phyloP scores from a whole-genome alignment of 2,329 filamentous ascomycete species.

The Coniochaeta hoffmannii region DNA sequence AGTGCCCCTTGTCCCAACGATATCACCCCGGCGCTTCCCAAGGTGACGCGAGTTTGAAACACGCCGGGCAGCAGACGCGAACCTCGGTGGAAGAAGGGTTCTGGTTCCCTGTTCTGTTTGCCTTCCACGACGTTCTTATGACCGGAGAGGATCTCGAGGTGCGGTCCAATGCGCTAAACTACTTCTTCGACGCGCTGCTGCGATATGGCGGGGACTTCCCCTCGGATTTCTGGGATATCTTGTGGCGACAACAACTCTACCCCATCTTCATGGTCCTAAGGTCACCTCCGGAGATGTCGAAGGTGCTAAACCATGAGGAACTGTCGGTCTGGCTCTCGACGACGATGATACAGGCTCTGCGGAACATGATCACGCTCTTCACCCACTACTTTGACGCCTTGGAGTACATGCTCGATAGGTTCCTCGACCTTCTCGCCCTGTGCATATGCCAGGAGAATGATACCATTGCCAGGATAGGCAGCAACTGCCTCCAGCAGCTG shows the following conservation, averaged over 20 bases:
- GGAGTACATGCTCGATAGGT: constrained; percentile 97
- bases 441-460: constrained; percentile 99
- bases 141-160: constrained; percentile 98
- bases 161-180: constrained; percentile 81
- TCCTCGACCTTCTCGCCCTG: constrained; percentile 84
- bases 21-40: constrained; percentile 22
- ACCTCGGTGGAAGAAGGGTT: constrained; percentile 95
- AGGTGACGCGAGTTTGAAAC: constrained; percentile 32
- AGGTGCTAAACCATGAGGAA: constrained; percentile 92
- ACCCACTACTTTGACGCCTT: constrained; percentile 96
- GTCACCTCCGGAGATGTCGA: constrained; percentile 92
- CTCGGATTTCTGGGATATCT: constrained; percentile 92
- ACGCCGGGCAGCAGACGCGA: constrained; percentile 52
- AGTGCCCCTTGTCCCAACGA: constrained; percentile 79
- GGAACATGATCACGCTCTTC: constrained; percentile 98
- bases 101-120: constrained; percentile 97
- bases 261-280: constrained; percentile 98
- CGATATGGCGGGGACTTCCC: constrained; percentile 88
- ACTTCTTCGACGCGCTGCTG: constrained; percentile 91
- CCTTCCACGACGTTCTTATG: constrained; percentile 98
- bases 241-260: constrained; percentile 94
- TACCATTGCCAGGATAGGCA: constrained; percentile 94
- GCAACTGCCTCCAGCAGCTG: constrained; percentile 93
- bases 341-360: constrained; percentile 96
- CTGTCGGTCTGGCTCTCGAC: constrained; percentile 97